These are phyloP conservation scores for Colletotrichum phormii DNA, from an alignment of 2,329 filamentous ascomycete genomes.

Conservation along the genomic window DNA sequence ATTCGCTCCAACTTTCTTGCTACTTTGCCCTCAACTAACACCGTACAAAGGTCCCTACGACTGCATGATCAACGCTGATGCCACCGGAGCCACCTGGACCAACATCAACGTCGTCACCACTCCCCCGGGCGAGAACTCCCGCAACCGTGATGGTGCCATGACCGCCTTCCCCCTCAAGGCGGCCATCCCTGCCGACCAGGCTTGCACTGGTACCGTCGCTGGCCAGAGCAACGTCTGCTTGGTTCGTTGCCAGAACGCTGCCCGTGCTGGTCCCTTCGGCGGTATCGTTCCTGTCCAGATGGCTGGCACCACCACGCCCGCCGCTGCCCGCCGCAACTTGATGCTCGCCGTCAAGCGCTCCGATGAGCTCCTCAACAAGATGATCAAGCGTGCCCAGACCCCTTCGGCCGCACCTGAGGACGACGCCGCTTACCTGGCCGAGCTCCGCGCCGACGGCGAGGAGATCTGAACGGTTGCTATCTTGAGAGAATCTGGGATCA, in stretches of 20 bases:
- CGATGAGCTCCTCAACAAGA: slow-evolving; percentile 36
- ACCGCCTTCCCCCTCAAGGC: slow-evolving; percentile 66
- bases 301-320: slow-evolving; percentile 41
- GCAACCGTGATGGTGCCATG: slow-evolving; percentile 55
- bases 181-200: slow-evolving; percentile 64
- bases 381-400: slow-evolving; percentile 40
- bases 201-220: slow-evolving; percentile 70
- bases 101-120: slow-evolving; percentile 66
- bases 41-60: slow-evolving; percentile 59
- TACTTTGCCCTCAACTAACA: neutral
- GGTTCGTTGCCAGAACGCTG: slow-evolving; percentile 71
- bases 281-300: slow-evolving; percentile 69
- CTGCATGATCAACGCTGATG: slow-evolving; percentile 73
- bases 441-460: slow-evolving; percentile 39
- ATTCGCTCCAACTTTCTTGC: neutral
- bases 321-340: slow-evolving; percentile 41
- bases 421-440: slow-evolving; percentile 36
- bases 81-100: slow-evolving; percentile 64
- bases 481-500: neutral
- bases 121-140: slow-evolving; percentile 62
- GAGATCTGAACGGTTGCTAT: slow-evolving; percentile 31
- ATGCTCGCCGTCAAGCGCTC: slow-evolving; percentile 42
- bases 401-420: slow-evolving; percentile 33
- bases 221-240: slow-evolving; percentile 71
- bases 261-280: slow-evolving; percentile 71